phyloP scores from a whole-genome alignment of 768 basidiomycete species.

The Clitopilus passeckerianus region DNA sequence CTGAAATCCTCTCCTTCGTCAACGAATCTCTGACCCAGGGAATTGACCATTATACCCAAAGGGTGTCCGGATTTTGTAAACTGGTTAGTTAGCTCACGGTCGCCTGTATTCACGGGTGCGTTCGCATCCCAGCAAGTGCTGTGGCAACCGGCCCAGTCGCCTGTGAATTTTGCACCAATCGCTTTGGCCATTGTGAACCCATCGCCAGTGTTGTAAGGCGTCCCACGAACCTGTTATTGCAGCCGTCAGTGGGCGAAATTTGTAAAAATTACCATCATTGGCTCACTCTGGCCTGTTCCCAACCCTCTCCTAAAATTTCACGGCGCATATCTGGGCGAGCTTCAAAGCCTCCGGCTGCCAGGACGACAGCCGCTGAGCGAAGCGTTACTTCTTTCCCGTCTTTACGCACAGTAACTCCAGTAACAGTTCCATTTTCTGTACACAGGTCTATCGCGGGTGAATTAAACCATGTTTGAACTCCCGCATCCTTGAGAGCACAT shows the following conservation, averaged over 20 bases:
- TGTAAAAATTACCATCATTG: not conserved
- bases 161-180: constrained; percentile 48
- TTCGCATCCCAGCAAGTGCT: constrained; percentile 71
- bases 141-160: constrained; percentile 72
- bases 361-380: constrained; percentile 39
- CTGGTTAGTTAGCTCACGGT: constrained; percentile 59
- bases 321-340: constrained; percentile 45
- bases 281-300: constrained; percentile 51
- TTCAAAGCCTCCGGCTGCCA: constrained; percentile 68
- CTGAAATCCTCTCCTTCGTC: constrained; percentile 72
- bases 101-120: constrained; percentile 43
- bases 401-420: constrained; percentile 40
- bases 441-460: constrained; percentile 38
- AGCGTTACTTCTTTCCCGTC: constrained; percentile 31
- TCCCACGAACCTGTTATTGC: constrained; percentile 52
- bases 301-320: constrained; percentile 52
- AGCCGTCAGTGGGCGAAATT: not conserved
- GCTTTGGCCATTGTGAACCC: constrained; percentile 48
- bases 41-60: constrained; percentile 65
- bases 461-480: constrained; percentile 56
- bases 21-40: constrained; percentile 53
- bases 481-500: constrained; percentile 39
- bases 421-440: constrained; percentile 32
- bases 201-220: constrained; percentile 68
- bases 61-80: constrained; percentile 75